These are phyloP conservation scores for Calonectria hawksworthii DNA, from an alignment of 2,329 filamentous ascomycete species.

Conservation along the genomic window DNA sequence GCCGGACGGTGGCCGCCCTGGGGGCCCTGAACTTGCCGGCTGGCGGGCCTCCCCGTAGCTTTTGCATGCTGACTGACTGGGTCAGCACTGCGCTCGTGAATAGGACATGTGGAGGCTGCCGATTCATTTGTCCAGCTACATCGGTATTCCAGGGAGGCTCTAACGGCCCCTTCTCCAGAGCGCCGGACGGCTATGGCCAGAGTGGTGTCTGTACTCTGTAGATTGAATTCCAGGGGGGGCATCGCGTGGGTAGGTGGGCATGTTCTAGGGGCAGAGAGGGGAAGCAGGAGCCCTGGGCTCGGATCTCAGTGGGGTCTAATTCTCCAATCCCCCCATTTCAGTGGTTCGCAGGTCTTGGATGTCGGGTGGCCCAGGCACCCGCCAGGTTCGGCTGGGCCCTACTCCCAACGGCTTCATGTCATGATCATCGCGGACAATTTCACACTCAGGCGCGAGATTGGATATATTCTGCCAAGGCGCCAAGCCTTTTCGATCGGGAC, in stretches of 20 bases:
- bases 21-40: not conserved
- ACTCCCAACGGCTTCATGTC: constrained; percentile 8
- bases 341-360: not conserved
- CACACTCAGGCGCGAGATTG: not conserved
- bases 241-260: constrained; percentile 1
- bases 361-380: not conserved
- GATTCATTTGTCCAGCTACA: not conserved
- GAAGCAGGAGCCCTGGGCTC: constrained; percentile 7
- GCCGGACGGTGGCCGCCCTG: constrained; percentile 15
- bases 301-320: constrained; percentile 15
- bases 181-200: not conserved
- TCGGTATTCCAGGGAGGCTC: not conserved
- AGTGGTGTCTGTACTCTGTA: not conserved
- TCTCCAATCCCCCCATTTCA: constrained; percentile 7
- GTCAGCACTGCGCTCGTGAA: not conserved
- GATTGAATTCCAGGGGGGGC: constrained; percentile 2
- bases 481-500: not conserved
- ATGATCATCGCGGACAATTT: not conserved
- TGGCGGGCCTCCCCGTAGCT: not conserved
- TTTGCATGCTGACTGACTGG: not conserved
- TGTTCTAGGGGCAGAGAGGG: constrained; percentile 11
- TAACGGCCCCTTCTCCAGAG: not conserved
- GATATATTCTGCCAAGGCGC: not conserved
- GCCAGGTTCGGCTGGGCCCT: constrained; percentile 7
- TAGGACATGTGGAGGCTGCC: constrained; percentile 5